A percentile compares a stretch with the other conserved stretches of the same genome.
Evolutionary conservation across 306 rosid species (phyloP).

Genomic region (Castanopsis chinensis): DNA sequence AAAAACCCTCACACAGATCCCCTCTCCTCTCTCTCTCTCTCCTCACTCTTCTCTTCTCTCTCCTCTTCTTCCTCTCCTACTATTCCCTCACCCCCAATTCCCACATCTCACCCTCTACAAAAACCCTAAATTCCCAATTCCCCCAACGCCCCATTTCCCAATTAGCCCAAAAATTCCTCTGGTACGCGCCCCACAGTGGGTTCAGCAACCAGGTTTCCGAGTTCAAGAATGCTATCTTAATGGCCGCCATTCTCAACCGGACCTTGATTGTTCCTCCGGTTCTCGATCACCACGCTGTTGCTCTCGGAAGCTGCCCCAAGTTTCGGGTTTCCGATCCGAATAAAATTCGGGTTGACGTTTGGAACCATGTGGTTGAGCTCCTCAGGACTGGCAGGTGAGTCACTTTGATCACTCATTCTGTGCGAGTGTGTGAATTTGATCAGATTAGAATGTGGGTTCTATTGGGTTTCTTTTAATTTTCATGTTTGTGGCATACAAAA

Average conservation of each 20-base stretch:
- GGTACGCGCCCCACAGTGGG: conserved; percentile 90
- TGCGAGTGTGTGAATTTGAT: neutral
- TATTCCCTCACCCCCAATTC: conserved; percentile 31
- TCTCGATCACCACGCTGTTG: conserved; percentile 85
- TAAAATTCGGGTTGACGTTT: conserved; percentile 60
- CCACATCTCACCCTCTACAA: conserved; percentile 6
- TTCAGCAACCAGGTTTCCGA: conserved; percentile 88
- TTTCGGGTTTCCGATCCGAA: conserved; percentile 53
- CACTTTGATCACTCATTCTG: neutral
- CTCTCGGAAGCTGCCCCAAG: conserved; percentile 88
- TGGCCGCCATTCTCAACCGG: conserved; percentile 75
- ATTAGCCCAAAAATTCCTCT: conserved; percentile 47
- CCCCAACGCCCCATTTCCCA: conserved; percentile 43
- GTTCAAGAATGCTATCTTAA: conserved; percentile 62
- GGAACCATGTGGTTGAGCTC: conserved; percentile 78
- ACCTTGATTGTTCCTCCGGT: conserved; percentile 78
- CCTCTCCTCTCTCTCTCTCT: conserved; percentile 36
- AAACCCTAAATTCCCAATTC: conserved; percentile 3
- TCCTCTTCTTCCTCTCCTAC: conserved; percentile 39
- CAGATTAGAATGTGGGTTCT: conserved; percentile 3
- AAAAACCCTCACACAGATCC: conserved; percentile 35
- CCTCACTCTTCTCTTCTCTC: conserved; percentile 23
- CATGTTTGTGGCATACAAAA: neutral
- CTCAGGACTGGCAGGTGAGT: conserved; percentile 52
- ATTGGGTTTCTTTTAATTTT: neutral